Conservation (phyloP, 2,329 filamentous ascomycete species). For the Cercospora zeae-maydis region DNA sequence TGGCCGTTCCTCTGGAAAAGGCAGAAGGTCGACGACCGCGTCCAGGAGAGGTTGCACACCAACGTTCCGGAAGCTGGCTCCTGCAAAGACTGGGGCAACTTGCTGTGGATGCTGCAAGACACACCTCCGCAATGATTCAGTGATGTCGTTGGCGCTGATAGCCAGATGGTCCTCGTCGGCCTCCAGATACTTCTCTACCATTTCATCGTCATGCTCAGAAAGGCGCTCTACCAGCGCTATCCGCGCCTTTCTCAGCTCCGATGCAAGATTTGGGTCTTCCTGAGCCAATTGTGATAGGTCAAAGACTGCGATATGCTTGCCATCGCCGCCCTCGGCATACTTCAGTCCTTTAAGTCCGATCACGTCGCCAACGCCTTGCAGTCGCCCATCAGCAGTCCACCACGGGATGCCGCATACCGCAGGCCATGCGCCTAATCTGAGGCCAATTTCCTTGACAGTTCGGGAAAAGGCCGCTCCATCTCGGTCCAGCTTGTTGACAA, state of each 20-base stretch:
- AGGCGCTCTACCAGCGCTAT: slow-evolving; percentile 75
- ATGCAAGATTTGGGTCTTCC: slow-evolving; percentile 50
- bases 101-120: slow-evolving; percentile 65
- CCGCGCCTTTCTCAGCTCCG: slow-evolving; percentile 72
- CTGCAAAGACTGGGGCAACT: slow-evolving; percentile 84
- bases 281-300: slow-evolving; percentile 52
- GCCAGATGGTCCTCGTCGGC: slow-evolving; percentile 67
- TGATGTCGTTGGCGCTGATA: slow-evolving; percentile 64
- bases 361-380: slow-evolving; percentile 81
- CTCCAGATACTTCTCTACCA: slow-evolving; percentile 82
- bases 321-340: slow-evolving; percentile 67
- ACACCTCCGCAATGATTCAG: slow-evolving; percentile 68
- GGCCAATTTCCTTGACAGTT: slow-evolving; percentile 80
- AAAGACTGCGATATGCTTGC: slow-evolving; percentile 53
- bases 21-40: slow-evolving; percentile 81
- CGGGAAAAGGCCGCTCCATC: slow-evolving; percentile 78
- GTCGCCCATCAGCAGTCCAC: slow-evolving; percentile 71
- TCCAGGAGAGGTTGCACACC: slow-evolving; percentile 90
- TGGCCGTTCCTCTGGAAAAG: slow-evolving; percentile 74
- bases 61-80: slow-evolving; percentile 89
- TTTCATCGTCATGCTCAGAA: slow-evolving; percentile 80
- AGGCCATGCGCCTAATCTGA: slow-evolving; percentile 76
- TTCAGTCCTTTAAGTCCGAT: slow-evolving; percentile 70
- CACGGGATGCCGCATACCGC: slow-evolving; percentile 92
- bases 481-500: slow-evolving; percentile 80